These are phyloP conservation scores for Wakefieldia striispora DNA, from an alignment of 768 basidiomycete genomes.

Conservation along the genomic window DNA sequence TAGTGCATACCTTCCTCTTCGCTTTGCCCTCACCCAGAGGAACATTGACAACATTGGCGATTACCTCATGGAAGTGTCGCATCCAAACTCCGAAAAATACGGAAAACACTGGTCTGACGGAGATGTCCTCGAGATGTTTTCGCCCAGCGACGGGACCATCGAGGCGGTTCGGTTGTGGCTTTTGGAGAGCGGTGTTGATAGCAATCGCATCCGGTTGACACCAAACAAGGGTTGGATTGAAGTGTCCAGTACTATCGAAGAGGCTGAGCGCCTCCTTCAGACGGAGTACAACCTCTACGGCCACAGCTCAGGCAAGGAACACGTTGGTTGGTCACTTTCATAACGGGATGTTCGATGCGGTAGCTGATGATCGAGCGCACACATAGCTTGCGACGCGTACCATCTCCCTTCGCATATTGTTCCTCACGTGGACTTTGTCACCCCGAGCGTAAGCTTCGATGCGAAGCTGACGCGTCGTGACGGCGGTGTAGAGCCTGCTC, in stretches of 20 bases:
- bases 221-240: slow-evolving; percentile 25
- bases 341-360: background rate
- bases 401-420: slow-evolving; percentile 29
- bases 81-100: slow-evolving; percentile 33
- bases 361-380: background rate
- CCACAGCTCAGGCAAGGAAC: slow-evolving; percentile 25
- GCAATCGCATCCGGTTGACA: slow-evolving; percentile 16
- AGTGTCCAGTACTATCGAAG: slow-evolving; percentile 25
- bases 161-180: slow-evolving; percentile 29
- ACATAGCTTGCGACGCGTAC: slow-evolving; percentile 32
- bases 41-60: slow-evolving; percentile 27
- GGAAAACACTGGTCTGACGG: slow-evolving; percentile 31
- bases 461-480: slow-evolving; percentile 12
- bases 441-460: slow-evolving; percentile 35
- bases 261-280: slow-evolving; percentile 32
- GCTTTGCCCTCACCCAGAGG: slow-evolving; percentile 30
- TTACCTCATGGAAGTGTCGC: slow-evolving; percentile 28
- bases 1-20: slow-evolving; percentile 26
- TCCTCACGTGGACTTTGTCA: slow-evolving; percentile 35
- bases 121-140: slow-evolving; percentile 25
- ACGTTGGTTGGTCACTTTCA: slow-evolving; percentile 17
- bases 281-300: slow-evolving; percentile 32
- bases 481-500: slow-evolving; percentile 3
- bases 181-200: slow-evolving; percentile 20
- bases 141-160: slow-evolving; percentile 24